Percentiles rank a stretch among this genome's conserved stretches.
Conservation (phyloP, 208 protist species). For the Porcisia hertigi region DNA sequence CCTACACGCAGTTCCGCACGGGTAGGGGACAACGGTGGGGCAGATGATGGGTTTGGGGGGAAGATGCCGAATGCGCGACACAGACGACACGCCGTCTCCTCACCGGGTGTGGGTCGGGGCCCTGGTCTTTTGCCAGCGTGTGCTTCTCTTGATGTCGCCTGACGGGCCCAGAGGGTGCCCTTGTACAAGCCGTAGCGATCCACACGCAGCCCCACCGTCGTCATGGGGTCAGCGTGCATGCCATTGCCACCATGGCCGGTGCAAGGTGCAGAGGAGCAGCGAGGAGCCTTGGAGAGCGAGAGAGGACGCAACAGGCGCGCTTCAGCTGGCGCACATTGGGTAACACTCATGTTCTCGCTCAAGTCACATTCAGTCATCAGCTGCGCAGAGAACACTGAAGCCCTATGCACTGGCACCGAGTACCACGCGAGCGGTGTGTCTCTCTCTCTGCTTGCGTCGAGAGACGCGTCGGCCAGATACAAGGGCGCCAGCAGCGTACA, state of each 20-base stretch:
- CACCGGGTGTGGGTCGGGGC: slow-evolving; percentile 8
- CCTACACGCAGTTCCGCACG: neutral
- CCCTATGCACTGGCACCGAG: neutral
- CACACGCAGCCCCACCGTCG: slow-evolving; percentile 6
- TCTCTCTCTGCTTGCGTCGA: neutral
- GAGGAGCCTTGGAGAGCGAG: neutral
- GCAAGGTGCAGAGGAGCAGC: slow-evolving; percentile 7
- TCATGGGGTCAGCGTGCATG: neutral
- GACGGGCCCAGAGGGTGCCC: neutral
- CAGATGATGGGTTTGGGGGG: neutral
- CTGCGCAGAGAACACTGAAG: slow-evolving; percentile 5
- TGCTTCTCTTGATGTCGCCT: neutral
- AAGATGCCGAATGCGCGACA: slow-evolving; percentile 16
- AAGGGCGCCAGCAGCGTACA: slow-evolving; percentile 32
- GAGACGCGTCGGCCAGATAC: slow-evolving; percentile 19
- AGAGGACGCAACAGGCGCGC: neutral
- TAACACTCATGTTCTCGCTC: neutral
- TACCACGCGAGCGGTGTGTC: neutral
- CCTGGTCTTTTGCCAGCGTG: neutral
- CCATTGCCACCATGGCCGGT: neutral
- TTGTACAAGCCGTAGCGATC: neutral
- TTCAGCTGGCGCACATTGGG: neutral
- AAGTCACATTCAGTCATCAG: neutral
- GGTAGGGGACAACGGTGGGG: neutral
- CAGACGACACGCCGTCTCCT: slow-evolving; percentile 16